These are phyloP conservation scores for Agrocybe praecox DNA, from an alignment of 768 basidiomycete genomes.

Conservation along the genomic window DNA sequence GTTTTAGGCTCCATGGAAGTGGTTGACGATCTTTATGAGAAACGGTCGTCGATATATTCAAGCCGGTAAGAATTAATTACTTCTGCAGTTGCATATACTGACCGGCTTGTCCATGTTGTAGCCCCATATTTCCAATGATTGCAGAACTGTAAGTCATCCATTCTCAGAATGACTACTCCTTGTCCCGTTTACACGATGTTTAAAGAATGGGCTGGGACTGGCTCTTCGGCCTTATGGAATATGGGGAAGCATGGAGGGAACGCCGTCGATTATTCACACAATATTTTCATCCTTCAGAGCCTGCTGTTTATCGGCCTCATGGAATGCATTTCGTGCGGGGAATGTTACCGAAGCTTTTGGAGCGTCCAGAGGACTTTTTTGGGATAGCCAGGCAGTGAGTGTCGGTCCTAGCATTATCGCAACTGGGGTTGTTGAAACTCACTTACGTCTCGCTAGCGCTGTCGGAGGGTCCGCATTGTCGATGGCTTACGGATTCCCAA, in stretches of 20 bases:
- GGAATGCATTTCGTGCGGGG: constrained; percentile 29
- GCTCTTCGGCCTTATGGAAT: constrained; percentile 40
- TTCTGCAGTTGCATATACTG: neutral
- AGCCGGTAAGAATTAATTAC: neutral
- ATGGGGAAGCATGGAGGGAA: constrained; percentile 41
- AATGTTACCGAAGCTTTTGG: constrained; percentile 30
- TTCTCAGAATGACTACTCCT: no score
- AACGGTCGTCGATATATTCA: constrained; percentile 1
- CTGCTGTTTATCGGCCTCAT: constrained; percentile 29
- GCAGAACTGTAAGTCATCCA: constrained; percentile 13
- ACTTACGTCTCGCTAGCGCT: constrained; percentile 36
- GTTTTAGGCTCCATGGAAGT: neutral
- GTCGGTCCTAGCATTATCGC: neutral
- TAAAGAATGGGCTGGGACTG: constrained; percentile 44
- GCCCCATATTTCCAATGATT: constrained; percentile 2
- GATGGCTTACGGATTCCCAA: constrained; percentile 48
- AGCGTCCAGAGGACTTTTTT: constrained; percentile 32
- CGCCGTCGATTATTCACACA: constrained; percentile 42
- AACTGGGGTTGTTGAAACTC: neutral
- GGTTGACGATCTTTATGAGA: constrained; percentile 2
- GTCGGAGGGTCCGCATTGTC: constrained; percentile 41
- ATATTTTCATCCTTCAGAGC: constrained; percentile 38
- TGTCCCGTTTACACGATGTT: neutral
- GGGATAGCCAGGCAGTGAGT: constrained; percentile 31
- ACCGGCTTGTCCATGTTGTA: no score